Evolutionary conservation across 768 basidiomycete species (phyloP).

Genomic region (Amanita muscaria): DNA sequence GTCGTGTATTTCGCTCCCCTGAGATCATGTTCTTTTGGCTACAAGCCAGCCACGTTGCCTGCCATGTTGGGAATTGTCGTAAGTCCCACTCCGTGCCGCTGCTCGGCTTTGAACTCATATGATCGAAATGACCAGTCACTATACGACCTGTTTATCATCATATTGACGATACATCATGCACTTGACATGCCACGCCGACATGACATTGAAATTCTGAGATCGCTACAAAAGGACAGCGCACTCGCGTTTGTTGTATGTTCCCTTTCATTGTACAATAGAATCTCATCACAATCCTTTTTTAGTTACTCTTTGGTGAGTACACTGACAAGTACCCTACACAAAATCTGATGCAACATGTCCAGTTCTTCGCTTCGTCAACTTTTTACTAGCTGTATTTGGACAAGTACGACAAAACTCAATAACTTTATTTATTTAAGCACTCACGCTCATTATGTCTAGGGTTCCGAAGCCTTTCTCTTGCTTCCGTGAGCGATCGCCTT

Average conservation of each 20-base stretch:
- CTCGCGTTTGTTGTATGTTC: background rate
- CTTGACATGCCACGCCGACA: background rate
- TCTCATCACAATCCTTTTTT: background rate
- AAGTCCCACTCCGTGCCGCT: no score
- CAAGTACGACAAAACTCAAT: no score
- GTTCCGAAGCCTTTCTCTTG: background rate
- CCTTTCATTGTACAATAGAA: background rate
- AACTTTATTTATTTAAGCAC: no score
- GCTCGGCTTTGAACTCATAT: no score
- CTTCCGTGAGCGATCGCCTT: background rate
- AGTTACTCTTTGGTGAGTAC: constrained; percentile 1
- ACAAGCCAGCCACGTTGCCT: background rate
- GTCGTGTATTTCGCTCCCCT: background rate
- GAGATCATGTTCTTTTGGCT: background rate
- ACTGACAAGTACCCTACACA: background rate
- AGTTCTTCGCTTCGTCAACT: background rate
- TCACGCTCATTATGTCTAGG: no score
- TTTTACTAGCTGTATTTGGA: background rate
- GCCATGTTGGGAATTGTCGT: background rate
- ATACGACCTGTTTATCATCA: constrained; percentile 1
- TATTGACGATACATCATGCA: background rate
- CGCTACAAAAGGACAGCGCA: background rate
- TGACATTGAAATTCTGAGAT: background rate
- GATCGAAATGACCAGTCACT: background rate
- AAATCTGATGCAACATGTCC: background rate